Base-by-base conservation (phyloP, 2,329 filamentous ascomycete genomes). In the Penicillium digitatum region DNA sequence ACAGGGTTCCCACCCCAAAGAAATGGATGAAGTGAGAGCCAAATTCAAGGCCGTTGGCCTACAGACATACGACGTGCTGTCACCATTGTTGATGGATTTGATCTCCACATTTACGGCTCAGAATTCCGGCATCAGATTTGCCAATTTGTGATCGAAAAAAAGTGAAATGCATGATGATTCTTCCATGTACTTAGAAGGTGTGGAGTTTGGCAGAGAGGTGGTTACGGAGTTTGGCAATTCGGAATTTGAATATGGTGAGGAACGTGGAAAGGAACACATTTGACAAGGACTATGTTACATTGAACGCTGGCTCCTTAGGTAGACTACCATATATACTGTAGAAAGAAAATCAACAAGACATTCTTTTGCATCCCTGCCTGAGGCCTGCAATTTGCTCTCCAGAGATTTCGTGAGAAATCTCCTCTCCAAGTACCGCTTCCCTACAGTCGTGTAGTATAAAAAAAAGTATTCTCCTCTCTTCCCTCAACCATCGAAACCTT, bases 11-110 rank as follows among this genome's bases (percentile, higher is more conserved):
- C 70, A 79, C 44, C 81, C 84, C 0, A 68, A 73, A 16, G 74
- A 76, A 34, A 85, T 86, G 63, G 79, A 77, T 46, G 78, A 76
- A 18, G 80, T 88, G 3, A 76, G 85, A 39, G 61, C 56, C 2
- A 80, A 77, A 68, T 77, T 88, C 55, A 78, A 77, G 72, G 64
- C 68, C 1, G 62, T 81, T 18, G 85, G 85, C 0, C 71, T 88
- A 47, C 76, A 85, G 73, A 76, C 81, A 2, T 88, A 87, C 67
- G 85, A 88, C 69, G 78, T 78, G 18, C 73, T 88, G 43, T 83
- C 78, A 5, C 85, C 85, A 18, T 57, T 76, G 3, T 71, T 88
- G 65, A 87, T 87, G 86, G 85, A 88, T 64, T 72, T 76, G 27
- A 76, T 85, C 52, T 79, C 82, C 9, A 79, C 81, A 1, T 84